Base-by-base conservation (phyloP, 2,329 filamentous ascomycete genomes). In the Fusarium algeriense region DNA sequence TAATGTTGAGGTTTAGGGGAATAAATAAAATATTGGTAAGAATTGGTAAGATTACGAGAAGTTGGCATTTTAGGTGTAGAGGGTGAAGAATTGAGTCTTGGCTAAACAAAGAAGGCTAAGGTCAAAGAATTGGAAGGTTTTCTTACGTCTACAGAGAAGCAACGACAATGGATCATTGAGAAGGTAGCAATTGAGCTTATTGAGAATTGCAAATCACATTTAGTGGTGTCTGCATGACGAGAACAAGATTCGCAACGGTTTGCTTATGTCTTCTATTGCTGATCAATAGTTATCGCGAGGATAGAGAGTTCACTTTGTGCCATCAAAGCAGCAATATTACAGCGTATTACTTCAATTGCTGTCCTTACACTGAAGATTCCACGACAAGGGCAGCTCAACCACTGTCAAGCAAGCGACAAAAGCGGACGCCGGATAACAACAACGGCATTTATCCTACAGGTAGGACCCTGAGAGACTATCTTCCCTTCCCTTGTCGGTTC, bases 41-140 rank as follows among this genome's bases (percentile, higher is more conserved):
- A 14, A 44, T 58, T 69, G 40, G 26, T 69, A 69, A 46, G 40
- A 45, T 38, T 68, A 20, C 40, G 40, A 37, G 37, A 40, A 43
- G 20, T 38, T 52, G 14, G 12, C 11, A 26, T 46, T n/a, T n/a
- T 41, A 26, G 46, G 28, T 19, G n/a, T 7, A 30, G 30, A 17
- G 38, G n/a, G 38, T 34, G n/a, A 19, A 26, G 23, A 28, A 8
- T 19, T 20, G 15, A 4, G 19, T 19, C 17, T 6, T 32, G 23
- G n/a, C 20, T 4, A 34, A 19, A 30, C 40, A 52, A 49, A 44
- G 61, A 50, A 54, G 23, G 17, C 35, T 9, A 40, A 54, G 17
- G 19, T 37, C 34, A 40, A 64, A 30, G 41, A 13, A 32, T 34
- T 19, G 30, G 23, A 38, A 15, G 35, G 35, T 20, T 52, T 56